These are phyloP conservation scores for Pachysolen tannophilus DNA, from an alignment of 805 yeast species.

Conservation along the genomic window DNA sequence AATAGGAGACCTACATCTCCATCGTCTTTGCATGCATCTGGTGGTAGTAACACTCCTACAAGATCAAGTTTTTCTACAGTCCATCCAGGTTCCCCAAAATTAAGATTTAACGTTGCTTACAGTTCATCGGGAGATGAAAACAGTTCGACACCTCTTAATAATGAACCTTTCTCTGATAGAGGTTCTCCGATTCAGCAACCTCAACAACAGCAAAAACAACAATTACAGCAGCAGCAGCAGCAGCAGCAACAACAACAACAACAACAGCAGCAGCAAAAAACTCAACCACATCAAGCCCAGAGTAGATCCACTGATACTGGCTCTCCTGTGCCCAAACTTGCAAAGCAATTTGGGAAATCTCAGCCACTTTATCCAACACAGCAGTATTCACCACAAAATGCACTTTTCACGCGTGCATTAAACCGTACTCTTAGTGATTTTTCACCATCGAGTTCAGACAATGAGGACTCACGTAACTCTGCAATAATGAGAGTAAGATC, in stretches of 20 bases:
- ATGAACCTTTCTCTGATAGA: conserved; percentile 25
- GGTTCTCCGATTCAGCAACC: conserved; percentile 21
- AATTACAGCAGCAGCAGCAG: no score
- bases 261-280: no score
- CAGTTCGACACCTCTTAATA: conserved; percentile 10
- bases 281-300: conserved; percentile 5
- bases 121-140: conserved; percentile 27
- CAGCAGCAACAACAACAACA: no score
- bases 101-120: conserved; percentile 14
- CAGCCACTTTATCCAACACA: neutral
- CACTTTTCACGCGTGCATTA: conserved; percentile 14
- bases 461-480: conserved; percentile 45
- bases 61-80: conserved; percentile 3
- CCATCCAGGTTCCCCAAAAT: neutral
- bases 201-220: no score
- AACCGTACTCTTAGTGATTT: conserved; percentile 19
- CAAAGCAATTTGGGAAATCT: neutral
- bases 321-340: conserved; percentile 7
- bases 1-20: conserved; percentile 44
- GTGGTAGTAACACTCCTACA: conserved; percentile 2
- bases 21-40: conserved; percentile 9
- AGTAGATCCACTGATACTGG: conserved; percentile 10
- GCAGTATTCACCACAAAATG: conserved; percentile 7
- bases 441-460: conserved; percentile 55
- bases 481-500: conserved; percentile 46